Conservation (phyloP, 75 land plant genomes). For the Adiantum capillusveneris region DNA sequence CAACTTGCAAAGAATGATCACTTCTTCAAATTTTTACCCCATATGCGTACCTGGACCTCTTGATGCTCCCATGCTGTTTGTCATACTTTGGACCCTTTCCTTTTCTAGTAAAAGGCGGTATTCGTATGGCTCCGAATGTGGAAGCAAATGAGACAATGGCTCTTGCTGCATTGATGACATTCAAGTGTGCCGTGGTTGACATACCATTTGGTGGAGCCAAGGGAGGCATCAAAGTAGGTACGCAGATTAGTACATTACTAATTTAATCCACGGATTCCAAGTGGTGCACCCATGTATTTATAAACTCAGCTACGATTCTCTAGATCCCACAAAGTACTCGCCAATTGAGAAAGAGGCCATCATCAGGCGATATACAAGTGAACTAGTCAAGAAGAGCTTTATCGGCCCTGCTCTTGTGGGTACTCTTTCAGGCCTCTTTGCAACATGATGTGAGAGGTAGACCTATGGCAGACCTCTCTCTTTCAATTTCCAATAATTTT, state of each 20-base stretch:
- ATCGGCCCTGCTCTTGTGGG: slow-evolving; percentile 33
- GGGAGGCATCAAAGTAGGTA: slow-evolving; percentile 31
- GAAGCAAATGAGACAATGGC: slow-evolving; percentile 44
- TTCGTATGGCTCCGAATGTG: slow-evolving; percentile 35
- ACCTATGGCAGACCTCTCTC: no score
- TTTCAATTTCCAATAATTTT: neutral
- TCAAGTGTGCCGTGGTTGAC: slow-evolving; percentile 35
- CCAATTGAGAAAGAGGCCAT: slow-evolving; percentile 26
- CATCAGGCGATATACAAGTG: slow-evolving; percentile 31
- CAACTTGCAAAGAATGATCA: no score
- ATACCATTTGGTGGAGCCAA: slow-evolving; percentile 40
- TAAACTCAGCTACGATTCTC: neutral
- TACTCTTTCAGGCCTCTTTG: neutral
- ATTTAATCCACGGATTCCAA: no score
- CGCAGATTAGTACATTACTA: no score
- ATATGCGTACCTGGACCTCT: no score
- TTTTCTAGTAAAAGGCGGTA: slow-evolving; percentile 38
- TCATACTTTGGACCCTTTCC: no score
- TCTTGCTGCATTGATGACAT: slow-evolving; percentile 38
- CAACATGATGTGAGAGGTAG: neutral
- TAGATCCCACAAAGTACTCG: slow-evolving; percentile 34
- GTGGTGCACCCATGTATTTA: neutral
- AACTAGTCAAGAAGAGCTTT: slow-evolving; percentile 33
- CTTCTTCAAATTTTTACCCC: no score
- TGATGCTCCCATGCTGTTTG: no score